A percentile compares a stretch with the other conserved stretches of the same genome.
phyloP scores from a whole-genome alignment of 2,329 filamentous ascomycete species.

The Fusarium setosum region DNA sequence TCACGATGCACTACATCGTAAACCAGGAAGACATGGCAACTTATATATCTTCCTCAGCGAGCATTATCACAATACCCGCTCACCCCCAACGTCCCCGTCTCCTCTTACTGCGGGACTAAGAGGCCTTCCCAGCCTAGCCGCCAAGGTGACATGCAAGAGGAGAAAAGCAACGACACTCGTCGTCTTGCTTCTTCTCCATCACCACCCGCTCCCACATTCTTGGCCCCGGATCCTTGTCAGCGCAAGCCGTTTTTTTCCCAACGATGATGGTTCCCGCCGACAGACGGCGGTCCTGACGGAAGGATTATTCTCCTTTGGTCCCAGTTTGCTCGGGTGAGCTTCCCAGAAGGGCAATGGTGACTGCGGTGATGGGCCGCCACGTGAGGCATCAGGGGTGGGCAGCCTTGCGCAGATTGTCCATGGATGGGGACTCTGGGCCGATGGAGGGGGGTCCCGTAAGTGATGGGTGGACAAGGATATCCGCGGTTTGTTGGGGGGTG shows the following conservation, averaged over 20 bases:
- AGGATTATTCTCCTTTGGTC: background rate
- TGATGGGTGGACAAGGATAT: no score
- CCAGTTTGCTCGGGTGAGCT: constrained; percentile 32
- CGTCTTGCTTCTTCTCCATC: background rate
- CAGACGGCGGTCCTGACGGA: background rate
- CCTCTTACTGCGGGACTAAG: no score
- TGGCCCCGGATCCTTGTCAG: background rate
- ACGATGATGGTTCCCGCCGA: background rate
- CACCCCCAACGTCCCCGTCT: background rate
- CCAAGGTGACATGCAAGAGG: background rate
- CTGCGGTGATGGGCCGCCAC: constrained; percentile 26
- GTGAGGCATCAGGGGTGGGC: constrained; percentile 22
- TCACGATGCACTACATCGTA: constrained; percentile 4
- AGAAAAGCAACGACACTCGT: background rate
- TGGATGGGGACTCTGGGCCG: background rate
- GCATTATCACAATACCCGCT: constrained; percentile 25
- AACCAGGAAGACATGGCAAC: constrained; percentile 5
- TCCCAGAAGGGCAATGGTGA: constrained; percentile 38
- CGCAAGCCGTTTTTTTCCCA: no score
- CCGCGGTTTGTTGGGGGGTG: background rate
- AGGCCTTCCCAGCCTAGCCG: background rate
- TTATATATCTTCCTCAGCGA: constrained; percentile 19
- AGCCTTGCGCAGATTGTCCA: constrained; percentile 6
- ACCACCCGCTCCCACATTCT: background rate
- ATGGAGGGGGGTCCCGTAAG: background rate